Evolutionary conservation across 306 rosid genomes (phyloP), one percentile per base, ranked within the genome.

Genomic region (Quercus variabilis): DNA sequence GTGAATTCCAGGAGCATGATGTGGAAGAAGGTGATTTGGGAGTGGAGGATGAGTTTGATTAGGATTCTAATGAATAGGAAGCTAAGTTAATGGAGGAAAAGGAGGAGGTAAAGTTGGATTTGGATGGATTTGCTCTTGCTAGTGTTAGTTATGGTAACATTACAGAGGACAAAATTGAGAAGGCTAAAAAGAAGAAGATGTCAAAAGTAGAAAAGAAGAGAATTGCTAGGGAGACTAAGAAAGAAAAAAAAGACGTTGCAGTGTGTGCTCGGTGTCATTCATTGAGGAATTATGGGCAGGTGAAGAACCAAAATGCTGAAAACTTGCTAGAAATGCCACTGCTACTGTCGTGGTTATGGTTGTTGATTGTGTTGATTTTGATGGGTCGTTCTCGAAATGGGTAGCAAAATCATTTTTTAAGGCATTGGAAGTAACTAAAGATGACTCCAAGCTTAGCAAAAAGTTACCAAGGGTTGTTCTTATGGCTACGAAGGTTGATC

Each of bases 231-330:
- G 98, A 94, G 78, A 89, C 88, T 83, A 80, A 72, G 57, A 92
- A 85, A 75, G 90, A 83, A 88, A 91, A 83, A 80, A 97, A 94
- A n/a, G 98, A 91, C 88, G 97, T 86, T 15, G 90, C 97, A 0
- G 92, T 94, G 25, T 92, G 98, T 76, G 98, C 98, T 52, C 78
- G 97, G 79, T 94, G 98, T 35, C 97, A 92, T 85, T 94, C 97
- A 23, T 84, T 94, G 90, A 87, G 98, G 82, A 91, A 94, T 72
- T 94, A 92, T 79, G 97, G 97, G 74, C 91, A 86, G 74, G 97
- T 94, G 82, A 94, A 92, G 64, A 94, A 94, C 85, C 93, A 88
- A 74, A 76, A 82, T 2, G 95, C 87, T 8, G 97, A 94, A 87
- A 94, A 92, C 86, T 87, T 94, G 79, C 92, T 75, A 86, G 91